Conservation (phyloP, 805 yeast genomes). For the Candida sphagnicola region DNA sequence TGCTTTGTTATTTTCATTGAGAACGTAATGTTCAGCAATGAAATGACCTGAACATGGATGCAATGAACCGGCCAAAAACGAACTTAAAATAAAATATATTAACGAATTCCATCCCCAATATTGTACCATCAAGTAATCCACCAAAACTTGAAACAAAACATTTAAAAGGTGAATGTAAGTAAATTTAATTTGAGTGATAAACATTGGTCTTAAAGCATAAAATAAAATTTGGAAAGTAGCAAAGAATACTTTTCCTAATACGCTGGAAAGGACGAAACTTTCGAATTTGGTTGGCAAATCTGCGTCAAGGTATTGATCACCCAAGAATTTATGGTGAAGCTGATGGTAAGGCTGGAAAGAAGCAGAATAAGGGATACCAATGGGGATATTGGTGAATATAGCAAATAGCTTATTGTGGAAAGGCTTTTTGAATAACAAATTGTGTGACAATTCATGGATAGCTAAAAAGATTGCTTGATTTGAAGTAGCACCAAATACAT, state of each 20-base stretch:
- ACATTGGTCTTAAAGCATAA: slow-evolving; percentile 89
- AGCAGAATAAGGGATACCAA: slow-evolving; percentile 88
- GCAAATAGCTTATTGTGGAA: slow-evolving; percentile 73
- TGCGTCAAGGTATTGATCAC: slow-evolving; percentile 79
- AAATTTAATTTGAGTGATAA: slow-evolving; percentile 68
- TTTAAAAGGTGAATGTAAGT: slow-evolving; percentile 74
- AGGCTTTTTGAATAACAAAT: slow-evolving; percentile 77
- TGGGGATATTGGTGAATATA: slow-evolving; percentile 75
- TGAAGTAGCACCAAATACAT: slow-evolving; percentile 80
- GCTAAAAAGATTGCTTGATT: slow-evolving; percentile 83
- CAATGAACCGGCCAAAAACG: slow-evolving; percentile 84
- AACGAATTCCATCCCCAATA: slow-evolving; percentile 64
- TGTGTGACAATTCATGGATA: slow-evolving; percentile 85
- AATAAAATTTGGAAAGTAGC: slow-evolving; percentile 87
- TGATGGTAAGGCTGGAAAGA: slow-evolving; percentile 88
- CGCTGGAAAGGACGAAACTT: slow-evolving; percentile 67
- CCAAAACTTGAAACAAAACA: slow-evolving; percentile 53
- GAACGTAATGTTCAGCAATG: slow-evolving; percentile 88
- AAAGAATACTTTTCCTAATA: slow-evolving; percentile 84
- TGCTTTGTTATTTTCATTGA: slow-evolving; percentile 51
- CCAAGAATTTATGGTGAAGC: slow-evolving; percentile 85
- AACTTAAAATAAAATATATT: slow-evolving; percentile 64
- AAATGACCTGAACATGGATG: slow-evolving; percentile 96
- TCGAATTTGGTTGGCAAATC: slow-evolving; percentile 83
- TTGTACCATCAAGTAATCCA: slow-evolving; percentile 55